These are phyloP conservation scores for Phyllosticta capitalensis DNA, from an alignment of 2,329 filamentous ascomycete species.

Conservation along the genomic window DNA sequence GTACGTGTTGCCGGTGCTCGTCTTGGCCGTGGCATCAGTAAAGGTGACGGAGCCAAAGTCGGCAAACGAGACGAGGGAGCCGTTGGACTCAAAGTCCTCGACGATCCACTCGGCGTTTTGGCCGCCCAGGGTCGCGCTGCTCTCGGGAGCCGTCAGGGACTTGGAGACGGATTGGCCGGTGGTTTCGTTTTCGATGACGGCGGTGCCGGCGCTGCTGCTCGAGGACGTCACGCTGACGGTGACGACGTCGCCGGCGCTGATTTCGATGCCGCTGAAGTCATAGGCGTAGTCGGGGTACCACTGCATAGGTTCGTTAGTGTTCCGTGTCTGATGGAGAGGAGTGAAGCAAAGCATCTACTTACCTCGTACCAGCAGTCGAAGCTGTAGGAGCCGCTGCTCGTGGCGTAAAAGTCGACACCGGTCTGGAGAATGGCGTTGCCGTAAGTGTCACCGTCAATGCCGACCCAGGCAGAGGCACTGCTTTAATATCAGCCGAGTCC, in stretches of 20 bases:
- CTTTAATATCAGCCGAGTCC: neutral
- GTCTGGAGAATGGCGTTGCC: constrained; percentile 45
- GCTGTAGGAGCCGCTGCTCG: constrained; percentile 15
- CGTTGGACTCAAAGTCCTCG: constrained; percentile 6
- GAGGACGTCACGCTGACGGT: constrained; percentile 29
- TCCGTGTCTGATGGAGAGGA: no score
- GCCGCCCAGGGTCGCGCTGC: constrained; percentile 1
- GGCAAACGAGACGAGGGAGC: constrained; percentile 3
- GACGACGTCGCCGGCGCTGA: constrained; percentile 33
- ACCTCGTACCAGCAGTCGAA: constrained; percentile 45
- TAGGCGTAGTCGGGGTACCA: constrained; percentile 43
- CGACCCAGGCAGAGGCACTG: constrained; percentile 48
- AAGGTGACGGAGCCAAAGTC: constrained; percentile 11
- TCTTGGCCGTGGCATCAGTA: constrained; percentile 2
- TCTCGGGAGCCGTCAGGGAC: constrained; percentile 29
- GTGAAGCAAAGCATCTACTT: neutral
- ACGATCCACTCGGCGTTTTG: constrained; percentile 13
- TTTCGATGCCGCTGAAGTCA: constrained; percentile 38
- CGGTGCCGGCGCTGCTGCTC: constrained; percentile 35
- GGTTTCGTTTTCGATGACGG: constrained; percentile 43
- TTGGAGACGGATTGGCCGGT: constrained; percentile 45
- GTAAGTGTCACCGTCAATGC: constrained; percentile 53
- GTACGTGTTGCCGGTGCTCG: constrained; percentile 13
- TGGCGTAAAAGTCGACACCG: constrained; percentile 46
- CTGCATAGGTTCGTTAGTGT: neutral